Evolutionary conservation across 2,329 filamentous ascomycete genomes (phyloP), one percentile per base, ranked within the genome.

Genomic region (Fusarium protoensiforme): DNA sequence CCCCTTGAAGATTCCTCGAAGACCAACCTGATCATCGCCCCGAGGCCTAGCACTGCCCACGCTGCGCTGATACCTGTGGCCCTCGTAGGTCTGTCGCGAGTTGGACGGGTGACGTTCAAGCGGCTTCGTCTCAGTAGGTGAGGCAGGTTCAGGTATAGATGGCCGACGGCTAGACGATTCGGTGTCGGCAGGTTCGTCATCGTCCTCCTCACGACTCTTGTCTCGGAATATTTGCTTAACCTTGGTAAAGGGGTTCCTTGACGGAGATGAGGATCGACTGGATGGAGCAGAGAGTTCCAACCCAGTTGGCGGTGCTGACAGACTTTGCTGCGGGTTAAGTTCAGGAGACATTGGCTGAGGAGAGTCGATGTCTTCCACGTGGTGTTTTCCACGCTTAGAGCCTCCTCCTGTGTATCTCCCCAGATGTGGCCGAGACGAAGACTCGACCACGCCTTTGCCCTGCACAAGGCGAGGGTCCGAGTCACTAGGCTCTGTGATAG

Each of bases 1-100:
- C 4, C 91, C 92, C 82, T 94, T 96, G 82, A 98, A 92, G 56
- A 98, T 92, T 8, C 92, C 91, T 46, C 92, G 90, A 18, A 83
- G 58, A 16, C 82, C 79, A 46, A 78, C 66, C 41, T 76, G 75
- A 14, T 84, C 81, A 18, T 83, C 82, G 1, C 70, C 38, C 27
- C 79, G 84, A 20, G 83, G 80, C 24, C 83, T 85, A n/a, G 87
- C 74, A 76, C 88, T 91, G 22, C 85, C 85, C 29, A 85, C 81
- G 51, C 84, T 87, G 68, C 83, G 83, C 68, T 86, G 85, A 53
- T 84, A 84, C 71, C 84, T 90, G 77, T 83, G 84, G 74, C 80
- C 85, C 64, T 87, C 85, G 27, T 86, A 85, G 18, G 83, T 82
- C 59, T 81, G 78, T 65, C 80, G 81, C 22, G 82, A 74, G 7